phyloP scores from a whole-genome alignment of 768 basidiomycete species.

The Roridomyces roridus region DNA sequence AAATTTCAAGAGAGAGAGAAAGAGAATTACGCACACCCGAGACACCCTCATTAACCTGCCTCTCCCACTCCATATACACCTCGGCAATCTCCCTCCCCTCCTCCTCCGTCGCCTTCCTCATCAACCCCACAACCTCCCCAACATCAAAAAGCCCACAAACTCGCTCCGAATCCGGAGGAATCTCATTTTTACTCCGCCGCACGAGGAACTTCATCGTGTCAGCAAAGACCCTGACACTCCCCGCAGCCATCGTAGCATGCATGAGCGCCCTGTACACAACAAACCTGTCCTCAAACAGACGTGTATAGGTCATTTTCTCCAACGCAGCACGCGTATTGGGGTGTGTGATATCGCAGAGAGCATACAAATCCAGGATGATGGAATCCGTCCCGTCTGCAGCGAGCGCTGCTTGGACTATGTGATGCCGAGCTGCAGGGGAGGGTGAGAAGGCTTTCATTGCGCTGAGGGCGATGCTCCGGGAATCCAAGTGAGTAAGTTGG shows the following conservation, averaged over 20 bases:
- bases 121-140: slow-evolving; percentile 2
- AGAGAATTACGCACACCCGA: slow-evolving; percentile 22
- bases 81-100: slow-evolving; percentile 22
- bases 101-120: slow-evolving; percentile 15
- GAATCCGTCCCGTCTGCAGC: slow-evolving; percentile 8
- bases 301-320: slow-evolving; percentile 22
- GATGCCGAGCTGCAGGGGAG: slow-evolving; percentile 18
- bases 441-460: slow-evolving; percentile 9
- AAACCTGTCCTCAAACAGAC: slow-evolving; percentile 22
- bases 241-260: slow-evolving; percentile 11
- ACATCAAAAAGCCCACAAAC: slow-evolving; percentile 7
- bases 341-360: slow-evolving; percentile 23
- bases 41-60: slow-evolving; percentile 25
- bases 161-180: slow-evolving; percentile 16
- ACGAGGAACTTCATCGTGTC: slow-evolving; percentile 25
- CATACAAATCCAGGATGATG: slow-evolving; percentile 15
- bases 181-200: slow-evolving; percentile 26
- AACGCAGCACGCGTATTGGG: slow-evolving; percentile 14
- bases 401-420: slow-evolving; percentile 6
- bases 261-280: slow-evolving; percentile 19
- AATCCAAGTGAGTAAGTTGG: neutral
- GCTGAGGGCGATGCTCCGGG: neutral
- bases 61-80: slow-evolving; percentile 26
- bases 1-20: neutral
- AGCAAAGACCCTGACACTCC: slow-evolving; percentile 17